Evolutionary conservation across 1,284 basidiomycete genomes (phyloP).

Genomic region (Neolentinus lepideus): DNA sequence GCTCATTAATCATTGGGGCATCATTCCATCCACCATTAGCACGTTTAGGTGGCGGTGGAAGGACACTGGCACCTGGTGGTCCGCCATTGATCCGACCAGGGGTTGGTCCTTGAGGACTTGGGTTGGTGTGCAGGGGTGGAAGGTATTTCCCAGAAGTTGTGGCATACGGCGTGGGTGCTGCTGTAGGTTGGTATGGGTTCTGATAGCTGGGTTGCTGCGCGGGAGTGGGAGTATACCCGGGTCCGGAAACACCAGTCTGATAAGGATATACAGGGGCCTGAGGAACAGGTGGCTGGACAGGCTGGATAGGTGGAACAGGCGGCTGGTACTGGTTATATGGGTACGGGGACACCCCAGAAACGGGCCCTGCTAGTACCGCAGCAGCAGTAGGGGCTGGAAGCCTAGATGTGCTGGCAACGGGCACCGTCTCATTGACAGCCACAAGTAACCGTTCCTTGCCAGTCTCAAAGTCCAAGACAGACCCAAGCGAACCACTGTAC

Average conservation of each 20-base stretch:
- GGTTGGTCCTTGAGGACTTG: constrained; percentile 9
- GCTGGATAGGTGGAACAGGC: constrained; percentile 3
- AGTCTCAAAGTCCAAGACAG: constrained; percentile 46
- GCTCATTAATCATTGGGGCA: constrained; percentile 50
- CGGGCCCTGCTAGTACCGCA: constrained; percentile 8
- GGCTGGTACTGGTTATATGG: constrained; percentile 7
- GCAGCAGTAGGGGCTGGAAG: constrained; percentile 22
- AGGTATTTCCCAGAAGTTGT: not conserved
- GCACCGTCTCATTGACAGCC: constrained; percentile 30
- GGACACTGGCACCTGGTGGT: constrained; percentile 18
- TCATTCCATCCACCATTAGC: constrained; percentile 90
- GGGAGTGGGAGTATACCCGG: constrained; percentile 9
- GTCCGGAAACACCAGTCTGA: constrained; percentile 11
- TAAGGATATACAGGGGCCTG: constrained; percentile 3
- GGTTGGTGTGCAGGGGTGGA: not conserved
- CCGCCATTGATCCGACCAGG: constrained; percentile 17
- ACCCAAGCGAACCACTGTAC: constrained; percentile 60
- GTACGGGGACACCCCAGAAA: constrained; percentile 1
- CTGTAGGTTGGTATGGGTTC: constrained; percentile 13
- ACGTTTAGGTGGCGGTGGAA: constrained; percentile 42
- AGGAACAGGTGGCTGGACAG: constrained; percentile 1
- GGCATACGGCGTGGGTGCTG: constrained; percentile 8
- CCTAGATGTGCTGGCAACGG: constrained; percentile 7
- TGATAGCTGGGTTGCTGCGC: constrained; percentile 20
- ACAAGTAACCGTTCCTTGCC: constrained; percentile 57